A percentile compares a stretch with the other conserved stretches of the same genome.
Conservation (phyloP, 1,139 yeast species). For the Saccharomycopsis hybrid region DNA sequence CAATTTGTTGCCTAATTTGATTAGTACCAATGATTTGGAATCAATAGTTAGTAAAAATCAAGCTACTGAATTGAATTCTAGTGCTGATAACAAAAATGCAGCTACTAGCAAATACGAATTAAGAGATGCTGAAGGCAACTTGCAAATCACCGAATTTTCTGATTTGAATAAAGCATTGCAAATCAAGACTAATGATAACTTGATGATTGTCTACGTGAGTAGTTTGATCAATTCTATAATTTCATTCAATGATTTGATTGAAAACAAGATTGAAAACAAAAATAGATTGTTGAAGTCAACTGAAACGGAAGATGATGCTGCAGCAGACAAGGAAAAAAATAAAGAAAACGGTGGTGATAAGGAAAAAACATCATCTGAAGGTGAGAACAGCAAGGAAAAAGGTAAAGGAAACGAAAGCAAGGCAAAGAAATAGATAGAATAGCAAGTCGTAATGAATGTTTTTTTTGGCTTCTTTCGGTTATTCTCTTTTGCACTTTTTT, state of each 20-base stretch:
- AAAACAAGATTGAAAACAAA: constrained; percentile 84
- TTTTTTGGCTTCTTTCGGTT: no score
- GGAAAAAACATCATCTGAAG: constrained; percentile 1
- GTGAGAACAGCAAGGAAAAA: neutral
- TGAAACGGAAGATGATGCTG: constrained; percentile 20
- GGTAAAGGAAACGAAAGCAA: neutral
- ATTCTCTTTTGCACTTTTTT: no score
- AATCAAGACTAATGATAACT: constrained; percentile 88
- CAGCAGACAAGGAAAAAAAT: constrained; percentile 23
- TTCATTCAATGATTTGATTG: constrained; percentile 95
- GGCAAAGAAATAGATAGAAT: neutral
- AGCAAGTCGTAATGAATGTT: no score
- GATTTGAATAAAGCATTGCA: constrained; percentile 77
- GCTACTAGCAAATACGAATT: constrained; percentile 29
- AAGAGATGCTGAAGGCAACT: constrained; percentile 24
- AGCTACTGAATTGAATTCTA: neutral
- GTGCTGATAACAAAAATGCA: constrained; percentile 21
- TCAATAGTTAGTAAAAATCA: neutral
- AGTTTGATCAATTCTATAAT: constrained; percentile 89
- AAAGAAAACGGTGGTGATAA: constrained; percentile 22
- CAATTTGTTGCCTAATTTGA: constrained; percentile 82
- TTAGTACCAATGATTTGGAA: constrained; percentile 31
- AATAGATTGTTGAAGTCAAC: constrained; percentile 39
- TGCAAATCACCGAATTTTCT: constrained; percentile 23
- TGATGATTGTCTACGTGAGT: constrained; percentile 88